Evolutionary conservation across 192 early-diverging fungal genomes (phyloP).

Genomic region (Coemansia sp.): DNA sequence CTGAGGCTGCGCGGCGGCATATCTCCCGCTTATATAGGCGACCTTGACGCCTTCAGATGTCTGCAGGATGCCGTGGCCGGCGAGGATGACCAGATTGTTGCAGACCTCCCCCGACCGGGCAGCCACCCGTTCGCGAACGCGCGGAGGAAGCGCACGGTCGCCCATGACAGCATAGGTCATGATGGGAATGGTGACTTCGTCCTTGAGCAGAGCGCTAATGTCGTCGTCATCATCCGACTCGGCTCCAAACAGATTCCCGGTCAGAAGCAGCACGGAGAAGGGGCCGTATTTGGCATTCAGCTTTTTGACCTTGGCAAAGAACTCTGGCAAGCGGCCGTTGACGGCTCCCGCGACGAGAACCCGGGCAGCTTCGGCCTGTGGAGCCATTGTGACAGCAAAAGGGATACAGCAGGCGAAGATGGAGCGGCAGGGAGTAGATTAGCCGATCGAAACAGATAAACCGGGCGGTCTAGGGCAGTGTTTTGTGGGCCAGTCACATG

Average conservation of each 20-base stretch:
- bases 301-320: slow-evolving; percentile 67
- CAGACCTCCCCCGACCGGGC: slow-evolving; percentile 66
- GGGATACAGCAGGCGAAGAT: background rate
- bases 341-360: slow-evolving; percentile 67
- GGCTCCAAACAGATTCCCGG: slow-evolving; percentile 73
- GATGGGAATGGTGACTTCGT: slow-evolving; percentile 58
- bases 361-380: slow-evolving; percentile 6
- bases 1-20: no score
- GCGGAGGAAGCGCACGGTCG: slow-evolving; percentile 53
- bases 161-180: slow-evolving; percentile 74
- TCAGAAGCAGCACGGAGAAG: slow-evolving; percentile 74
- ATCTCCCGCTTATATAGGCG: slow-evolving; percentile 39
- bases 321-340: slow-evolving; percentile 60
- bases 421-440: background rate
- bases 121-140: slow-evolving; percentile 49
- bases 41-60: slow-evolving; percentile 47
- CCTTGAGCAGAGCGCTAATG: slow-evolving; percentile 50
- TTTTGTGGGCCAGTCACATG: background rate
- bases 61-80: slow-evolving; percentile 46
- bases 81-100: slow-evolving; percentile 67
- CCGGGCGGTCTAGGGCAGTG: background rate
- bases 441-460: background rate
- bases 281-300: slow-evolving; percentile 80
- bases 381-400: background rate
- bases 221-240: slow-evolving; percentile 36